Percentiles rank a stretch among this genome's conserved stretches.
Conservation (phyloP, 2,329 filamentous ascomycete species). For the Sodiomyces alkalinus region DNA sequence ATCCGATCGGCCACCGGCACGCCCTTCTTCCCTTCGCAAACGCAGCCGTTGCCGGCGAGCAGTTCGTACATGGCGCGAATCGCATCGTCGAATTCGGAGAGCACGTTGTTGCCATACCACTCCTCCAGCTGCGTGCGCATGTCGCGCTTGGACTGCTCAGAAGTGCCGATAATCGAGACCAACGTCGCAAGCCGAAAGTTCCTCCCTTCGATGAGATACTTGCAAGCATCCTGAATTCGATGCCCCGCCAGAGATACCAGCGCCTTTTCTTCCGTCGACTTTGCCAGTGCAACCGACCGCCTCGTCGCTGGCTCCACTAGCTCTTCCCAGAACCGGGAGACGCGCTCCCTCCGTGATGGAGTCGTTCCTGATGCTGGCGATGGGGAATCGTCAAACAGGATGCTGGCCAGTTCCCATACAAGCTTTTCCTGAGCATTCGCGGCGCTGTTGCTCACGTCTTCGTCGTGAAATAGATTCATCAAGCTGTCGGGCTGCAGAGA, state of each 20-base stretch:
- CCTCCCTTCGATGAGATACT: constrained; percentile 56
- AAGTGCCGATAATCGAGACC: constrained; percentile 66
- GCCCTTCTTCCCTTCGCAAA: constrained; percentile 61
- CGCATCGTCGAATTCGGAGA: constrained; percentile 75
- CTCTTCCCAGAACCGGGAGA: constrained; percentile 53
- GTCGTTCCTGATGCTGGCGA: constrained; percentile 13
- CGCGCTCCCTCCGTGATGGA: constrained; percentile 38
- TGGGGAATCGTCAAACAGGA: constrained; percentile 60
- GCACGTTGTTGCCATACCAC: constrained; percentile 70
- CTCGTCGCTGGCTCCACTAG: constrained; percentile 47
- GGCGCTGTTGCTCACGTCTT: constrained; percentile 23
- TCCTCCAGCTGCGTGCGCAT: constrained; percentile 68
- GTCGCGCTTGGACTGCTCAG: constrained; percentile 52
- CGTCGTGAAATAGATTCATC: constrained; percentile 23
- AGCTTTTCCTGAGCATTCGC: constrained; percentile 49
- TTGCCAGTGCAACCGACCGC: constrained; percentile 39
- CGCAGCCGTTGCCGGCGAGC: constrained; percentile 72
- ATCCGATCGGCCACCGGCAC: constrained; percentile 66
- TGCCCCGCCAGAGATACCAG: constrained; percentile 66
- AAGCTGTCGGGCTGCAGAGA: constrained; percentile 23
- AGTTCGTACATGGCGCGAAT: constrained; percentile 83
- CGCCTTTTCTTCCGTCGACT: constrained; percentile 66
- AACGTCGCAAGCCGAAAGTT: constrained; percentile 78
- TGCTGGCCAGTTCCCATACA: constrained; percentile 74
- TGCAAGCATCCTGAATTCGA: constrained; percentile 70